Percentiles rank a stretch among this genome's conserved stretches.
These are phyloP conservation scores for Aotearoamyces nothofagi DNA, from an alignment of 2,329 filamentous ascomycete species.

Conservation along the genomic window DNA sequence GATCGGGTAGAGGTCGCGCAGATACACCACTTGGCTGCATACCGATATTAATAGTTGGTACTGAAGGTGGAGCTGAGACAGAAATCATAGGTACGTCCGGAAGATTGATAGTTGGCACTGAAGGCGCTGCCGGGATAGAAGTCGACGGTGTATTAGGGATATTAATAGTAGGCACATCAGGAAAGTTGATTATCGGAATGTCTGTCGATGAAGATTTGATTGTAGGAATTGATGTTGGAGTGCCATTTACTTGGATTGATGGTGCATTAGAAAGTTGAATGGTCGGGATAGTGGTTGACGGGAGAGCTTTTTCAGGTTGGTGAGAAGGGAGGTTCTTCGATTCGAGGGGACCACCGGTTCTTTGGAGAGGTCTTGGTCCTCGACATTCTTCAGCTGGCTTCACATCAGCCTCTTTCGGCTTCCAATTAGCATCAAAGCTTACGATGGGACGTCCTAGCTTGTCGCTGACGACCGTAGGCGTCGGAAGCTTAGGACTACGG, in stretches of 20 bases:
- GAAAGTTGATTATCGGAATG: conserved; percentile 35
- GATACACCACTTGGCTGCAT: conserved; percentile 8
- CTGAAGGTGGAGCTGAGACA: conserved; percentile 16
- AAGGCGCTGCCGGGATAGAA: conserved; percentile 15
- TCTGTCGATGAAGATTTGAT: no score
- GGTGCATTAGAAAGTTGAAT: conserved; percentile 25
- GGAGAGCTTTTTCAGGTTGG: conserved; percentile 14
- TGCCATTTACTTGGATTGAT: conserved; percentile 28
- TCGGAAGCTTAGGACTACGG: conserved; percentile 74
- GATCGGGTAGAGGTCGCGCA: conserved; percentile 24
- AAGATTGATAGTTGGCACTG: conserved; percentile 11
- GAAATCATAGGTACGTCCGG: conserved; percentile 14
- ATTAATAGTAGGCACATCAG: conserved; percentile 10
- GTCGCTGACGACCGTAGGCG: conserved; percentile 82
- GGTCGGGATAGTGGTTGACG: conserved; percentile 18
- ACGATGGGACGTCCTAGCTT: conserved; percentile 85
- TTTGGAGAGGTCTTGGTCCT: not conserved
- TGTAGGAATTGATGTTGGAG: conserved; percentile 16
- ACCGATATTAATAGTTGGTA: conserved; percentile 17
- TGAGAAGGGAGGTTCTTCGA: conserved; percentile 13
- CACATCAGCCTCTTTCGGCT: conserved; percentile 49
- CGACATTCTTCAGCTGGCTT: conserved; percentile 23
- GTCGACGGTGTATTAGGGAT: conserved; percentile 13
- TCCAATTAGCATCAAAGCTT: conserved; percentile 84
- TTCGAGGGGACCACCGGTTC: conserved; percentile 4